These are phyloP conservation scores for Tricholoma sp. DNA, from an alignment of 768 basidiomycete genomes.

Conservation along the genomic window DNA sequence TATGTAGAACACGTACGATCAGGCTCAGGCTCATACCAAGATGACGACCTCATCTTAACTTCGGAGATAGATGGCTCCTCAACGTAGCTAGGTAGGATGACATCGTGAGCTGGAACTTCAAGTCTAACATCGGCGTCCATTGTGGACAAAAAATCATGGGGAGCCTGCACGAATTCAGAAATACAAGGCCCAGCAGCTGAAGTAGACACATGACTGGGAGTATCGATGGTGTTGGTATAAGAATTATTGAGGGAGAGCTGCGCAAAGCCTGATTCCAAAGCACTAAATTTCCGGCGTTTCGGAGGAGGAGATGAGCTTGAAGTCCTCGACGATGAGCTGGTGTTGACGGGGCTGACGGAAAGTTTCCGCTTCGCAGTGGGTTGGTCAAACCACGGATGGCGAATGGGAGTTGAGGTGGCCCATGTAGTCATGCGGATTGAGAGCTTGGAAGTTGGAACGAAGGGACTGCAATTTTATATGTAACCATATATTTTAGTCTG, in stretches of 20 bases:
- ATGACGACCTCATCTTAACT: constrained; percentile 55
- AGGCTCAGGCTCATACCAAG: constrained; percentile 68
- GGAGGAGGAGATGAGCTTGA: constrained; percentile 19
- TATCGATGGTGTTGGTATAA: constrained; percentile 7
- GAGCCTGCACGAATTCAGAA: constrained; percentile 9
- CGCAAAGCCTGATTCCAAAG: constrained; percentile 54
- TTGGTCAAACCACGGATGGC: constrained; percentile 41
- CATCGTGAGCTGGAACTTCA: not conserved
- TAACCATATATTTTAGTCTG: too few species aligned
- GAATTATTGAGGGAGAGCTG: constrained; percentile 36
- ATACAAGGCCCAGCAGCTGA: constrained; percentile 5
- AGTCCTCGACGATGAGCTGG: constrained; percentile 4
- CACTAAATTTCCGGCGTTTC: constrained; percentile 45
- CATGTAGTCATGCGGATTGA: constrained; percentile 20
- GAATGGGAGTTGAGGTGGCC: constrained; percentile 22
- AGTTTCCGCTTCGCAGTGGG: constrained; percentile 37
- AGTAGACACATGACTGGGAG: constrained; percentile 4
- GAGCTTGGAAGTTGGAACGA: not conserved
- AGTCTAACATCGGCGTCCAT: constrained; percentile 8
- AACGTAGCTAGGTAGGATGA: constrained; percentile 27
- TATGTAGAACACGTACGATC: constrained; percentile 45
- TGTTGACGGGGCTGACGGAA: constrained; percentile 15
- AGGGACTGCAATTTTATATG: too few species aligned
- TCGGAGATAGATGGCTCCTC: constrained; percentile 46
- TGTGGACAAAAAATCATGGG: constrained; percentile 1